phyloP scores from a whole-genome alignment of 805 yeast species.

The Ogataea siamensis region DNA sequence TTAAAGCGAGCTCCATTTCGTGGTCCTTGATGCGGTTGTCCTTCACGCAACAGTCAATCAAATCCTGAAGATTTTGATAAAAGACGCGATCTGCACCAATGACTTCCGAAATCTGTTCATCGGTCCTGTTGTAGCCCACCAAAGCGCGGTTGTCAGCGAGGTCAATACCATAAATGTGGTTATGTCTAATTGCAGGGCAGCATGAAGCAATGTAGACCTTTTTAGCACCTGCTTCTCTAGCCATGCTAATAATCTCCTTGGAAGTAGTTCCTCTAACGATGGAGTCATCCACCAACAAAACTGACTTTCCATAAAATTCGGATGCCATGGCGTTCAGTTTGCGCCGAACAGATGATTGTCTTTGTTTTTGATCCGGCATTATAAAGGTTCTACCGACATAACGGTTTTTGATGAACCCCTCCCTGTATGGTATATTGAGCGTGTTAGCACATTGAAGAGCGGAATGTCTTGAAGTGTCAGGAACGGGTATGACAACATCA shows the following conservation, averaged over 20 bases:
- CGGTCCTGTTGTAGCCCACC: conserved; percentile 80
- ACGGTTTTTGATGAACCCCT: conserved; percentile 95
- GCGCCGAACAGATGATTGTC: conserved; percentile 90
- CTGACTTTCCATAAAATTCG: conserved; percentile 83
- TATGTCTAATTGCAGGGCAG: conserved; percentile 95
- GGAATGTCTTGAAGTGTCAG: conserved; percentile 96
- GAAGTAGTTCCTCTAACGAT: conserved; percentile 98
- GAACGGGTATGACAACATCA: conserved; percentile 97
- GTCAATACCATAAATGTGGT: conserved; percentile 97
- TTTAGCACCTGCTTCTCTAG: conserved; percentile 96
- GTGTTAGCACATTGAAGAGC: conserved; percentile 89
- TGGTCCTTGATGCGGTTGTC: conserved; percentile 32
- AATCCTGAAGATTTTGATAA: conserved; percentile 81
- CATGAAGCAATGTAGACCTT: conserved; percentile 96
- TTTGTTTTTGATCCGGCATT: conserved; percentile 96
- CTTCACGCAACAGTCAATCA: conserved; percentile 69
- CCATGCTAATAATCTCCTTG: conserved; percentile 94
- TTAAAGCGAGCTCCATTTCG: conserved; percentile 34
- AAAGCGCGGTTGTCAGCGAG: conserved; percentile 92
- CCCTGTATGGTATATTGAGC: conserved; percentile 82
- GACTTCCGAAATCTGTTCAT: conserved; percentile 68
- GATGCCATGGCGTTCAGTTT: conserved; percentile 95
- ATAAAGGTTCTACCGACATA: conserved; percentile 97
- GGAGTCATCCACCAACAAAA: conserved; percentile 91
- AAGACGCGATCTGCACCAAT: conserved; percentile 91